Evolutionary conservation across 192 early-diverging fungal genomes (phyloP).

Genomic region (Phlyctochytrium bullatum): DNA sequence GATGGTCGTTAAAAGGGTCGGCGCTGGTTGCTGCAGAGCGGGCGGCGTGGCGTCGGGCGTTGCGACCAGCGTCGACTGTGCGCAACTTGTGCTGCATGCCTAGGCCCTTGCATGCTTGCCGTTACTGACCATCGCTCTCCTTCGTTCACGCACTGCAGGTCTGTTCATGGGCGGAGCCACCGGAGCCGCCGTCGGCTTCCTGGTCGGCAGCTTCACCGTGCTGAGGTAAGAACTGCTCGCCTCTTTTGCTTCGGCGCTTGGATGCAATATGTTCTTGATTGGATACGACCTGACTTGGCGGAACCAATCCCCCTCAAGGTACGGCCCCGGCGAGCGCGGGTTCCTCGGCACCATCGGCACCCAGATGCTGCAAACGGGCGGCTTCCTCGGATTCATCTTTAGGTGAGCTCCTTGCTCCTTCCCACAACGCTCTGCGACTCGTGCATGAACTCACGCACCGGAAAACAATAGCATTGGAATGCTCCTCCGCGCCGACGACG

Average conservation of each 20-base stretch:
- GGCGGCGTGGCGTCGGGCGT: no score
- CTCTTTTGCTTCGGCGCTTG: no score
- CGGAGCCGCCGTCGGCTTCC: constrained; percentile 16
- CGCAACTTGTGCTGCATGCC: no score
- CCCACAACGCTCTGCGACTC: background rate
- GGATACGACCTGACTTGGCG: no score
- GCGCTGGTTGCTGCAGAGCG: no score
- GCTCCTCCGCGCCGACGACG: constrained; percentile 14
- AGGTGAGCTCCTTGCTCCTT: background rate
- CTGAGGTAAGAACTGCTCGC: constrained; percentile 12
- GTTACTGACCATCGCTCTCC: no score
- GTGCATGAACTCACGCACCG: no score
- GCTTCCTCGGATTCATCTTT: constrained; percentile 30
- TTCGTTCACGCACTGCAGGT: no score
- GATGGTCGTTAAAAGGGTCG: no score
- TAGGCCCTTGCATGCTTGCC: no score
- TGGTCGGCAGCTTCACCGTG: constrained; percentile 23
- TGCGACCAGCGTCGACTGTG: no score
- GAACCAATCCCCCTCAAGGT: constrained; percentile 2
- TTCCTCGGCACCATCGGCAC: constrained; percentile 27
- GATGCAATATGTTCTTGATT: no score
- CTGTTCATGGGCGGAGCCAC: constrained; percentile 25
- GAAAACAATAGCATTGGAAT: constrained; percentile 28
- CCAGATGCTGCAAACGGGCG: constrained; percentile 35
- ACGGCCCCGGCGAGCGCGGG: constrained; percentile 25